phyloP scores from a whole-genome alignment of 2,329 filamentous ascomycete species.

The Ophiosphaerella herpotricha region DNA sequence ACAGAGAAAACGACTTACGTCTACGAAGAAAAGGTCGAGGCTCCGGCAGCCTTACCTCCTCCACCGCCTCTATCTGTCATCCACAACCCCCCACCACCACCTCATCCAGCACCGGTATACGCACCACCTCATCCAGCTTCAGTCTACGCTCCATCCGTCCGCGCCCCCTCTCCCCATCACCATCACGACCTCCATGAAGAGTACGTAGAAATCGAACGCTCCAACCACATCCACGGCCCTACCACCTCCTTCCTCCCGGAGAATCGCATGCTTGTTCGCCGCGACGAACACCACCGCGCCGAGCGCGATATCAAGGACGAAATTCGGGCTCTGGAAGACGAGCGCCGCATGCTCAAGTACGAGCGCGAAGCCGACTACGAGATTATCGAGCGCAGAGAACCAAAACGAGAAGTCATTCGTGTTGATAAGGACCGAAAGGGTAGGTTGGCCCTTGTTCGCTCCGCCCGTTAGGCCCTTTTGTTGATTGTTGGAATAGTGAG shows the following conservation, averaged over 20 bases:
- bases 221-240: slow-evolving; percentile 52
- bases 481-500: slow-evolving; percentile 43
- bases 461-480: slow-evolving; percentile 59
- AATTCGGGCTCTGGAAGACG: slow-evolving; percentile 71
- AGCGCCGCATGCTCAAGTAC: slow-evolving; percentile 62
- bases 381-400: slow-evolving; percentile 62
- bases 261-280: slow-evolving; percentile 22
- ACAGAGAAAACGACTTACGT: slow-evolving; percentile 45
- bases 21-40: slow-evolving; percentile 34
- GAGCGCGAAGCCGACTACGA: slow-evolving; percentile 66
- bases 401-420: slow-evolving; percentile 61
- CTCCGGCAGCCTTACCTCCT: background rate
- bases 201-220: slow-evolving; percentile 52
- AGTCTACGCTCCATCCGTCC: slow-evolving; percentile 41
- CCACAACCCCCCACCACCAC: too few relatives aligned
- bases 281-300: slow-evolving; percentile 33
- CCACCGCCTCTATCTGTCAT: too few relatives aligned
- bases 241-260: slow-evolving; percentile 57
- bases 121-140: slow-evolving; percentile 33
- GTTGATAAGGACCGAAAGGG: slow-evolving; percentile 93
- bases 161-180: slow-evolving; percentile 38
- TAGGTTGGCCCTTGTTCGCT: slow-evolving; percentile 88
- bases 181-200: slow-evolving; percentile 36
- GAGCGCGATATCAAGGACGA: slow-evolving; percentile 73
- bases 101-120: too few relatives aligned